Conservation (phyloP, 2,329 filamentous ascomycete species). For the Fusarium chaquense region DNA sequence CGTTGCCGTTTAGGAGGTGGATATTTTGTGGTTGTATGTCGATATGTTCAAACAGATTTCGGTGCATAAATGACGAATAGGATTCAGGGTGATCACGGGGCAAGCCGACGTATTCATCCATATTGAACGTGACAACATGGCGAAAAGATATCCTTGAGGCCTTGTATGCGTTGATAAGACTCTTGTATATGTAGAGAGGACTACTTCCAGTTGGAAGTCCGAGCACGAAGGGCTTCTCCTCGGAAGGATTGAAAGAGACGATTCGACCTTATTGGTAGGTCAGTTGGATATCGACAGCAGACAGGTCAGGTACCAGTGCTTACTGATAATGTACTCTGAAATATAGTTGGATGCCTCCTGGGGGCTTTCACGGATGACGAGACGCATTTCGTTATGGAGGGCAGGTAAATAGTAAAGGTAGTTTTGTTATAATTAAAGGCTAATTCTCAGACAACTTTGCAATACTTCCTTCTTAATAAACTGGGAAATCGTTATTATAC, state of each 20-base stretch:
- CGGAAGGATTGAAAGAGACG: neutral
- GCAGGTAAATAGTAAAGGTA: neutral
- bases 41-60: slow-evolving; percentile 14
- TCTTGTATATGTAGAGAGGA: slow-evolving; percentile 10
- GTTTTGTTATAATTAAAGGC: neutral
- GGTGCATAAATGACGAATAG: slow-evolving; percentile 18
- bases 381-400: neutral
- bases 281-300: neutral
- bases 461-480: neutral
- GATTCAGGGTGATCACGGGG: slow-evolving; percentile 10
- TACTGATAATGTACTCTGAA: slow-evolving; percentile 24
- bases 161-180: slow-evolving; percentile 1
- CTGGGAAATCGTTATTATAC: neutral
- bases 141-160: slow-evolving; percentile 16
- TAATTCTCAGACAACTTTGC: neutral
- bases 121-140: slow-evolving; percentile 17
- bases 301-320: neutral
- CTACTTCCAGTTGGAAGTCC: slow-evolving; percentile 13
- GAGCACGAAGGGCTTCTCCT: slow-evolving; percentile 16
- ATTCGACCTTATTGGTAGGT: neutral
- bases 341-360: slow-evolving; percentile 19
- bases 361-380: slow-evolving; percentile 12
- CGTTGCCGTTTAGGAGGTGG: slow-evolving; percentile 1
- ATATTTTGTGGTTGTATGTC: slow-evolving; percentile 11
- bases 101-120: slow-evolving; percentile 21